Evolutionary conservation across 106 monocot species (phyloP).

Genomic region (Vanilla planifolia): DNA sequence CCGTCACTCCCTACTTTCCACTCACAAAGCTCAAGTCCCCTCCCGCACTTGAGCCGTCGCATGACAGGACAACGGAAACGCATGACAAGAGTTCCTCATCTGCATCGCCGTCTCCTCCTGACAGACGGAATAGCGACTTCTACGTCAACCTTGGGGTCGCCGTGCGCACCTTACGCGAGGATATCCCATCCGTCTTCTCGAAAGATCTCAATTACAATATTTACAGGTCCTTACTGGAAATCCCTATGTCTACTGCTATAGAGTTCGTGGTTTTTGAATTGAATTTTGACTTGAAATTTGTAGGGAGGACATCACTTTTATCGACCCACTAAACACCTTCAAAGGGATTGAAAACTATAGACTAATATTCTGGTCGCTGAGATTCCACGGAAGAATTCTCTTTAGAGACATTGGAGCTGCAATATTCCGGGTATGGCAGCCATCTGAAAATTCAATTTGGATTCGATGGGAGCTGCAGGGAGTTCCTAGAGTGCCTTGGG

Average conservation of each 20-base stretch:
- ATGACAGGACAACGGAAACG: constrained; percentile 2
- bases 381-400: constrained; percentile 76
- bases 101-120: not conserved
- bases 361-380: constrained; percentile 78
- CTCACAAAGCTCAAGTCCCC: constrained; percentile 20
- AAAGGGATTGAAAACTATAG: constrained; percentile 76
- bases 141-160: constrained; percentile 85
- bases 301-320: constrained; percentile 85
- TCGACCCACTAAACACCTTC: constrained; percentile 78
- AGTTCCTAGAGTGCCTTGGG: constrained; percentile 88
- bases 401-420: constrained; percentile 69
- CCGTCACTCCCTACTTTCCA: constrained; percentile 4
- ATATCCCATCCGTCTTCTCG: constrained; percentile 69
- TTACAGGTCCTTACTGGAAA: constrained; percentile 47
- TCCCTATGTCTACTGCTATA: not conserved
- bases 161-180: constrained; percentile 83
- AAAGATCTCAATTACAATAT: constrained; percentile 81
- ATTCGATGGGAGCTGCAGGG: constrained; percentile 76
- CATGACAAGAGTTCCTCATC: constrained; percentile 1
- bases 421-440: constrained; percentile 78
- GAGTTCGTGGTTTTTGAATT: not conserved
- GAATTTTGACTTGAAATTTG: too few relatives aligned
- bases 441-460: constrained; percentile 65
- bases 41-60: constrained; percentile 12
- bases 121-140: constrained; percentile 23